Evolutionary conservation across 2,329 filamentous ascomycete genomes (phyloP).

Genomic region (Didymella segeticola): DNA sequence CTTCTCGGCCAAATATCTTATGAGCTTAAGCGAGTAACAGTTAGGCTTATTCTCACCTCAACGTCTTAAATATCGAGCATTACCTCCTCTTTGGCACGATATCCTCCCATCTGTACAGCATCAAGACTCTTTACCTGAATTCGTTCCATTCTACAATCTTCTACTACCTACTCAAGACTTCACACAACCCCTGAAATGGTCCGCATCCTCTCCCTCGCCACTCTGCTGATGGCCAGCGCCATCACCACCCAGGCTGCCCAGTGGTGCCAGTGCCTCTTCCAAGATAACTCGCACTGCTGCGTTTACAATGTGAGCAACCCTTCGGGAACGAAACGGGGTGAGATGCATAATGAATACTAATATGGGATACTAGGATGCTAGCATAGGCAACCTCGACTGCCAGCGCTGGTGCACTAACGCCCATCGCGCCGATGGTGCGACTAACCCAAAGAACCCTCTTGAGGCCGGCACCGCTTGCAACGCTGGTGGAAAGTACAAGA

Average conservation of each 20-base stretch:
- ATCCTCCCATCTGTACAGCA: conserved; percentile 2
- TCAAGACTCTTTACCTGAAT: conserved; percentile 7
- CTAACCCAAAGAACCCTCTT: conserved; percentile 12
- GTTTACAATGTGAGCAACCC: conserved; percentile 11
- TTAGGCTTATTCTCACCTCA: conserved; percentile 10
- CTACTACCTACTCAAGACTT: conserved; percentile 10
- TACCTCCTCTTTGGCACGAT: conserved; percentile 4
- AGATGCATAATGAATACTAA: conserved; percentile 7
- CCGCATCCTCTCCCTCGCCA: conserved; percentile 10
- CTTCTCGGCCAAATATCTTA: conserved; percentile 4
- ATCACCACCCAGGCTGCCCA: conserved; percentile 11
- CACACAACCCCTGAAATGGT: conserved; percentile 9
- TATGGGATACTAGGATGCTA: conserved; percentile 8
- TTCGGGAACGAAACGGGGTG: background rate
- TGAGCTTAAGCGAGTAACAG: conserved; percentile 7
- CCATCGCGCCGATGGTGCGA: conserved; percentile 7
- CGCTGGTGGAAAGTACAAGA: conserved; percentile 16
- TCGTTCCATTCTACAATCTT: conserved; percentile 6
- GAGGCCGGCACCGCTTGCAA: conserved; percentile 13
- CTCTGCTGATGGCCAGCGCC: conserved; percentile 13
- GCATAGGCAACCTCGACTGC: conserved; percentile 9
- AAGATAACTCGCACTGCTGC: conserved; percentile 17
- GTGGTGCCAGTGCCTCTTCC: conserved; percentile 17
- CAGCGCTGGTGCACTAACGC: conserved; percentile 11
- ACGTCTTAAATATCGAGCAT: conserved; percentile 8